These are phyloP conservation scores for Calonectria pteridis DNA, from an alignment of 2,329 filamentous ascomycete species.

Conservation along the genomic window DNA sequence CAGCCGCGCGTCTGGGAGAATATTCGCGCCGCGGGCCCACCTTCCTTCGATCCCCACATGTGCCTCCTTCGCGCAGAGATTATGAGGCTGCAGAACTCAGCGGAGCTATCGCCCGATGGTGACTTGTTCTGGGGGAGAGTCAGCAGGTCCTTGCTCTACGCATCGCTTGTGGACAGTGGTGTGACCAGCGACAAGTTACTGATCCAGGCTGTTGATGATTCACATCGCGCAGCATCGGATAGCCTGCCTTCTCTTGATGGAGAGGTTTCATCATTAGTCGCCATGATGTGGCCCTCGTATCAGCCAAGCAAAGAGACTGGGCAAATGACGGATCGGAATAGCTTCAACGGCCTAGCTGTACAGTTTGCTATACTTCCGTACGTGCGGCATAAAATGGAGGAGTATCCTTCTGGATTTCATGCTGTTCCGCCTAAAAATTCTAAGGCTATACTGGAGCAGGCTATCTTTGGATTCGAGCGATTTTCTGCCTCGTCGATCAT, in stretches of 20 bases:
- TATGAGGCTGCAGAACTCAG: not conserved
- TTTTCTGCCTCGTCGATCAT: not conserved
- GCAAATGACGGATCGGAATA: not conserved
- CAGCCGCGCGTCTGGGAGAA: not conserved
- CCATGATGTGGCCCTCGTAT: not conserved
- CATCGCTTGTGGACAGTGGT: not conserved
- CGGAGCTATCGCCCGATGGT: not conserved
- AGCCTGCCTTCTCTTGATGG: not conserved
- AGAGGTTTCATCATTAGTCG: not conserved
- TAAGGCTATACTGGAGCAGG: not conserved
- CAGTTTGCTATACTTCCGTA: not conserved
- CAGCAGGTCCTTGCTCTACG: not conserved
- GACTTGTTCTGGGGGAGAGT: not conserved
- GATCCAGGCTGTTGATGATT: not conserved
- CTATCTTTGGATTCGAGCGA: not conserved
- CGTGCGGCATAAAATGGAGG: not conserved
- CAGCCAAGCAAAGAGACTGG: not conserved
- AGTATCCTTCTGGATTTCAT: not conserved
- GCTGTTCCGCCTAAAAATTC: not conserved
- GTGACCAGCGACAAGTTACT: not conserved
- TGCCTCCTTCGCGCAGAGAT: conserved; percentile 14
- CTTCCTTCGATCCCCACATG: not conserved
- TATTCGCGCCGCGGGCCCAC: not conserved
- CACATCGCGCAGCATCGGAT: not conserved
- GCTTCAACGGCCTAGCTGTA: not conserved